Evolutionary conservation across 2,329 filamentous ascomycete genomes (phyloP).

Genomic region (Ophiocordyceps camponoti-floridani): DNA sequence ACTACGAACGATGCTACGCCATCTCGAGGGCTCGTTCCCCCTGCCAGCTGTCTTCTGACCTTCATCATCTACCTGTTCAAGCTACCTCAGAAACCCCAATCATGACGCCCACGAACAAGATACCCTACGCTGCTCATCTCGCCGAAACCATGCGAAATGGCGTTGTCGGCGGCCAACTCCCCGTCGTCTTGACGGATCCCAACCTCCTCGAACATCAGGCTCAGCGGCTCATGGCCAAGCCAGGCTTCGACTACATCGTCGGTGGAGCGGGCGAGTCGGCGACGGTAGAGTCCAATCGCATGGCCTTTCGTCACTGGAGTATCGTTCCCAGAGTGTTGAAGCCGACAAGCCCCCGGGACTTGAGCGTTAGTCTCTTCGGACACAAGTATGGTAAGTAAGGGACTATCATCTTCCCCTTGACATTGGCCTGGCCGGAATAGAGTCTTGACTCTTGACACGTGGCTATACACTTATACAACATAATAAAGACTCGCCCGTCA

Average conservation of each 20-base stretch:
- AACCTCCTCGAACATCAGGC: conserved; percentile 38
- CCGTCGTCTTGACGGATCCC: conserved; percentile 39
- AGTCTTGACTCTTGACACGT: neutral
- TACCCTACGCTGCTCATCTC: conserved; percentile 23
- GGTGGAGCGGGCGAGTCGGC: conserved; percentile 44
- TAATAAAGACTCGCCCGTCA: conserved; percentile 16
- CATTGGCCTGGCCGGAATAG: too few relatives aligned
- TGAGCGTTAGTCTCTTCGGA: conserved; percentile 34
- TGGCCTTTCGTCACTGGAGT: conserved; percentile 34
- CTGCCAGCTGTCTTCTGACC: too few relatives aligned
- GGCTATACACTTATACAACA: neutral
- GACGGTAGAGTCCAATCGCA: conserved; percentile 40
- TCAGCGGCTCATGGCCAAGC: conserved; percentile 22
- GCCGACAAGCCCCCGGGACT: conserved; percentile 23
- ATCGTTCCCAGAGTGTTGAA: conserved; percentile 34
- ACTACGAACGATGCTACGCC: neutral
- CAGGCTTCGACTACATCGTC: conserved; percentile 39
- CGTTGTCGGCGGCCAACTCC: conserved; percentile 26
- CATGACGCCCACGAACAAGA: conserved; percentile 1
- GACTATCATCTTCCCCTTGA: conserved; percentile 19
- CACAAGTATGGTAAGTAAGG: conserved; percentile 22
- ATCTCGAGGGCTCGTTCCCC: neutral
- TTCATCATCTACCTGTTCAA: too few relatives aligned
- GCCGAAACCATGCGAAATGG: conserved; percentile 32
- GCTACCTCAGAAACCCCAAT: too few relatives aligned